Base-by-base conservation (phyloP, 2,329 filamentous ascomycete species). In the Gyromitra esculenta region DNA sequence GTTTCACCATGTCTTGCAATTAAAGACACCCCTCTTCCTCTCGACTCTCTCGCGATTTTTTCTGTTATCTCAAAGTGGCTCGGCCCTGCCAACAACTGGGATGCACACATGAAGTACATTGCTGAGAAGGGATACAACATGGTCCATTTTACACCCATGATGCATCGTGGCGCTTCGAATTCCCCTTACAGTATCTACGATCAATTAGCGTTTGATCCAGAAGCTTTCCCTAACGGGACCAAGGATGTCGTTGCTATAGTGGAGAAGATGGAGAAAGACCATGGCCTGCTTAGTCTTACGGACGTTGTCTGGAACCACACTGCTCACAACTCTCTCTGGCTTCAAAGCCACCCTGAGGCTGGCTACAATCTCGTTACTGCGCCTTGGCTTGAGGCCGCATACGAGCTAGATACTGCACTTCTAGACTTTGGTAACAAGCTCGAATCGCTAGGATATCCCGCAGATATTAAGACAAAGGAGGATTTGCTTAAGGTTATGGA, bases 251-350 rank as follows among this genome's bases (percentile, higher is more conserved):
- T 90, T 74, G 87, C 89, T 60, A 87, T 99, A 86, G 89, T 97
- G 18, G 84, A 89, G 56, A 94, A 89, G 82, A 91, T 99, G 87
- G 92, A 97, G 84, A 87, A 90, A 66, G 90, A 97, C 67, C 90
- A 96, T 83, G 92, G 92, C 1, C 86, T 99, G 69, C 87, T 99
- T 73, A 93, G 92, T 77, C 85, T 99, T 85, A 97, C 95, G 0
- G 96, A 99, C 83, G 95, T 99, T 77, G 96, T 99, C 57, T 94
- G 96, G 86, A 99, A 99, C 82, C 96, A 99, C 85, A 99, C 96
- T 2, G 95, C 96, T 5, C 89, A 97, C 85, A 98, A 98, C 84
- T 96, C 92, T 84, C 89, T 91, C 81, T 99, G 96, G 96, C 88
- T 99, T 9, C 88, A 96, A 82, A 91, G 96, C 76, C 95, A 99